Percentiles rank a stretch among this genome's conserved stretches.
Evolutionary conservation across 1,284 basidiomycete species (phyloP).

Genomic region (Irpex sp.): DNA sequence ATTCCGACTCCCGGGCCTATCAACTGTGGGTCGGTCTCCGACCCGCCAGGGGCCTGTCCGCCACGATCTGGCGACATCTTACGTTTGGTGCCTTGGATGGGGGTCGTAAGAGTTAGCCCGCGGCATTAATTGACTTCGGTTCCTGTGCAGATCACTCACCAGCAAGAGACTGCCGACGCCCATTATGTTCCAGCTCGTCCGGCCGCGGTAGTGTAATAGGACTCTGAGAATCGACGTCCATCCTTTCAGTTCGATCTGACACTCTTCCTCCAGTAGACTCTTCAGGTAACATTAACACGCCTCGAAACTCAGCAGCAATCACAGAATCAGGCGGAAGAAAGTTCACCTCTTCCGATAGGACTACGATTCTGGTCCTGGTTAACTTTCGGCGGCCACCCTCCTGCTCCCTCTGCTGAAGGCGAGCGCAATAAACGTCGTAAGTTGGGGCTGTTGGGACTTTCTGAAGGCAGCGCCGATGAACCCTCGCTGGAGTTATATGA

Average conservation of each 20-base stretch:
- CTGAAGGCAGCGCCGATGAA: constrained; percentile 34
- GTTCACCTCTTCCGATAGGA: constrained; percentile 3
- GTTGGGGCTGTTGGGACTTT: constrained; percentile 41
- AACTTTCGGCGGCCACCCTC: constrained; percentile 16
- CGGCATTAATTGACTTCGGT: background rate
- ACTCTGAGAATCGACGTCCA: constrained; percentile 40
- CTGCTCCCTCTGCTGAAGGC: constrained; percentile 26
- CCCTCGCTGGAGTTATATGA: constrained; percentile 69
- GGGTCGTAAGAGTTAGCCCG: constrained; percentile 14
- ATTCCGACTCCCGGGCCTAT: constrained; percentile 65
- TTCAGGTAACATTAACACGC: constrained; percentile 16
- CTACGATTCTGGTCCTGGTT: constrained; percentile 13
- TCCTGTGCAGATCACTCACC: constrained; percentile 19
- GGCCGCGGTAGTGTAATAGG: constrained; percentile 23
- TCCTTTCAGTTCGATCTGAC: constrained; percentile 34
- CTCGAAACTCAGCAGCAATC: constrained; percentile 1
- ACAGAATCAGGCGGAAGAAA: background rate
- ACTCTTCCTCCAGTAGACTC: constrained; percentile 25
- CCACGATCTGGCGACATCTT: constrained; percentile 74
- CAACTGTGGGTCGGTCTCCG: constrained; percentile 63
- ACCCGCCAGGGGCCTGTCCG: constrained; percentile 42
- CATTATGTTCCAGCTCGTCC: constrained; percentile 57
- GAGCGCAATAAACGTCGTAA: constrained; percentile 39
- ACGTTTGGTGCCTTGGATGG: constrained; percentile 64
- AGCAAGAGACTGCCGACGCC: constrained; percentile 35